Percentiles rank a stretch among this genome's conserved stretches.
Evolutionary conservation across 106 monocot genomes (phyloP).

Genomic region (Platanthera guangdongensis): DNA sequence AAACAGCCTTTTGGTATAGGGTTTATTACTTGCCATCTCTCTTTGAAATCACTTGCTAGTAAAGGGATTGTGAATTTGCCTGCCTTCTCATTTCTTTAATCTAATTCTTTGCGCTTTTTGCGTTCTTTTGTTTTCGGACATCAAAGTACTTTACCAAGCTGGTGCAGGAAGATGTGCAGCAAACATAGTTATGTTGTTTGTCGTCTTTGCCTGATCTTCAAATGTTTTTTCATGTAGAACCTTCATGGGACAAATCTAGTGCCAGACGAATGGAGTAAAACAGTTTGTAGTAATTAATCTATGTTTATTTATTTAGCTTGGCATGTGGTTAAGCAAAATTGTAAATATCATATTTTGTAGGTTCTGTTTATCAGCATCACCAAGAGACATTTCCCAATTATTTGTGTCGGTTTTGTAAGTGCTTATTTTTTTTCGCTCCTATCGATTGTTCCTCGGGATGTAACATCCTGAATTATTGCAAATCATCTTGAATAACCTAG

Average conservation of each 20-base stretch:
- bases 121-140: neutral
- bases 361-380: no score
- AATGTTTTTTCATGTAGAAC: neutral
- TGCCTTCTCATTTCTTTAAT: neutral
- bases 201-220: neutral
- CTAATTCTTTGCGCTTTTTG: neutral
- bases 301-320: neutral
- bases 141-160: neutral
- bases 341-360: no score
- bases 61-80: neutral
- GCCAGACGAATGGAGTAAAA: neutral
- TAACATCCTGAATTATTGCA: no score
- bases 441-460: no score
- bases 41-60: neutral
- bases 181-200: neutral
- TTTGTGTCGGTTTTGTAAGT: no score
- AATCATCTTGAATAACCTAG: no score
- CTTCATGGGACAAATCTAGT: neutral
- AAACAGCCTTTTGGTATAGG: neutral
- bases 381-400: no score
- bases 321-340: no score
- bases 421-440: no score
- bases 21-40: neutral
- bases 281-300: neutral
- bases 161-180: neutral